These are phyloP conservation scores for Penicillium verhagenii DNA, from an alignment of 495 filamentous ascomycete species.

Conservation along the genomic window DNA sequence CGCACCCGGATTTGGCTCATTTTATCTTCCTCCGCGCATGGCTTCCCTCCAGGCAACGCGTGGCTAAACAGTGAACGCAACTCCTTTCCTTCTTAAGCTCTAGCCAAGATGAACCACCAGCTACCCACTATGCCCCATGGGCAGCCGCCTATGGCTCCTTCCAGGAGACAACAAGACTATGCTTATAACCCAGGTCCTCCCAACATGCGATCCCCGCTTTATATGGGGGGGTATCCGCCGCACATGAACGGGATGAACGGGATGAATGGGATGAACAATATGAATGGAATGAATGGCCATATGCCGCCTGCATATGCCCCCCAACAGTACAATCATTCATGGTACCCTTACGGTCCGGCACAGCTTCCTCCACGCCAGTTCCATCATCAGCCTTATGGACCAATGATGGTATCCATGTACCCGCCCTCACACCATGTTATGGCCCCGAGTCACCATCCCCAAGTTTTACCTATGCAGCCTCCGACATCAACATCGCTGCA, in stretches of 20 bases:
- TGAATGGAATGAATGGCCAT: slow-evolving; percentile 36
- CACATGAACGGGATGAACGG: slow-evolving; percentile 29
- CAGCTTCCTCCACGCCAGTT: slow-evolving; percentile 42
- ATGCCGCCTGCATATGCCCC: slow-evolving; percentile 42
- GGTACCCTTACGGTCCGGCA: slow-evolving; percentile 50
- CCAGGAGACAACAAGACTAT: slow-evolving; percentile 50
- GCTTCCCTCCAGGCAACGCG: slow-evolving; percentile 47
- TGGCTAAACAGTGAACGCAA: slow-evolving; percentile 43
- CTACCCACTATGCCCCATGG: slow-evolving; percentile 53
- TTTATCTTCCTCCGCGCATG: slow-evolving; percentile 35
- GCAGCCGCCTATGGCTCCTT: slow-evolving; percentile 52
- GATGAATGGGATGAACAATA: slow-evolving; percentile 2
- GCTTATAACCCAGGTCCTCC: slow-evolving; percentile 45
- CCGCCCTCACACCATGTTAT: slow-evolving; percentile 44
- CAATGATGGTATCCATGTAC: slow-evolving; percentile 52
- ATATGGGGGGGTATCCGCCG: slow-evolving; percentile 43
- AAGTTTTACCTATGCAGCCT: slow-evolving; percentile 37
- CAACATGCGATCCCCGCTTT: slow-evolving; percentile 47
- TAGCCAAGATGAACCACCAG: slow-evolving; percentile 56
- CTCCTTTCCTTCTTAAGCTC: slow-evolving; percentile 28
- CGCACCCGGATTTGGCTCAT: slow-evolving; percentile 21
- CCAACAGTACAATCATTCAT: slow-evolving; percentile 42
- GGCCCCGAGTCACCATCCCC: slow-evolving; percentile 39
- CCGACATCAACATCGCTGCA: slow-evolving; percentile 44
- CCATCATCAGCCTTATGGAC: slow-evolving; percentile 42